These are phyloP conservation scores for Magnolia kwangsiensis DNA, from an alignment of 164 flowering plant genomes.

Conservation along the genomic window DNA sequence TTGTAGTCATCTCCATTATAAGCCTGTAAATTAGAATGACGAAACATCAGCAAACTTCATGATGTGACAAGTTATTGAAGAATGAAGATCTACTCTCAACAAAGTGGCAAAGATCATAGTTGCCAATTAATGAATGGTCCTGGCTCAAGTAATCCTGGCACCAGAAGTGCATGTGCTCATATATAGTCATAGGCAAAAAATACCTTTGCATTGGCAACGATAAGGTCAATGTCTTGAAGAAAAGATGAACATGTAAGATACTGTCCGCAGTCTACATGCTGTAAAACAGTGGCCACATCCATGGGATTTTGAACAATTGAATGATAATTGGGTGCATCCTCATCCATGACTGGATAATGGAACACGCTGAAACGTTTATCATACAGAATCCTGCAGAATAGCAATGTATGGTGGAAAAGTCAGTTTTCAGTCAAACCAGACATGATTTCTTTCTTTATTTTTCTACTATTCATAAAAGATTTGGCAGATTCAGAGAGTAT, in stretches of 20 bases:
- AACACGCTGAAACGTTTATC: conserved; percentile 89
- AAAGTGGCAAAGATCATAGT: neutral
- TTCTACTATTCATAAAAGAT: neutral
- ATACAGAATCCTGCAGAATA: conserved; percentile 70
- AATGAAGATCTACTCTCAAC: neutral
- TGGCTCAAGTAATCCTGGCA: neutral
- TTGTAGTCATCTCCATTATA: conserved; percentile 95
- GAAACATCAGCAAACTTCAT: neutral
- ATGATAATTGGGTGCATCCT: conserved; percentile 97
- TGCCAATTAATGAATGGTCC: neutral
- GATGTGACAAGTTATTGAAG: neutral
- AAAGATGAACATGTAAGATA: conserved; percentile 77
- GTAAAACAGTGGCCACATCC: conserved; percentile 89
- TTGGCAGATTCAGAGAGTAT: neutral
- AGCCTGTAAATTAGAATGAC: conserved; percentile 37
- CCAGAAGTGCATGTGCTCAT: neutral
- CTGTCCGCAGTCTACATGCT: conserved; percentile 87
- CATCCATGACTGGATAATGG: conserved; percentile 94
- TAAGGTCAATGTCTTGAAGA: conserved; percentile 82
- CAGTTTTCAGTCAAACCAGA: neutral
- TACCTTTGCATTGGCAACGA: conserved; percentile 90
- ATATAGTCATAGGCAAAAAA: neutral
- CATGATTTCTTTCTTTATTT: neutral
- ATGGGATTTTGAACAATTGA: conserved; percentile 87
- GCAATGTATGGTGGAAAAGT: neutral